These are phyloP conservation scores for Cornus florida DNA, from an alignment of 148 eudicot genomes.

Conservation along the genomic window DNA sequence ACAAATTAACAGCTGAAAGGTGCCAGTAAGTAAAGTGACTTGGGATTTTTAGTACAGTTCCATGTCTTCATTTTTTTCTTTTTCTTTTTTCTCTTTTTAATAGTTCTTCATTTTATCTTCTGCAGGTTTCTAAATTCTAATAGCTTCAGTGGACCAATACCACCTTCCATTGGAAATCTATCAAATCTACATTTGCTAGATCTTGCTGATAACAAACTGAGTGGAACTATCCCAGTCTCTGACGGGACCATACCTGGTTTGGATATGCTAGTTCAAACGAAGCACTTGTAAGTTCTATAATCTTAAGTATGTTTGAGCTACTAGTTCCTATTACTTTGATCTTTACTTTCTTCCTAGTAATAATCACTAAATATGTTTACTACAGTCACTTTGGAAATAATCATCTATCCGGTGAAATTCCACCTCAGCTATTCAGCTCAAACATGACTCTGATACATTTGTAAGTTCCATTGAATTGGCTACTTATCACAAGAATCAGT, in stretches of 20 bases:
- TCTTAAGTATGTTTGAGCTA: not conserved
- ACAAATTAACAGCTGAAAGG: not conserved
- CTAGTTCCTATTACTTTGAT: not conserved
- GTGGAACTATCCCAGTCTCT: constrained; percentile 62
- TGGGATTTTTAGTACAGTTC: not conserved
- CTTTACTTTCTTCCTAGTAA: not conserved
- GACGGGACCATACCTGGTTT: constrained; percentile 54
- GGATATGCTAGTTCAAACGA: constrained; percentile 47
- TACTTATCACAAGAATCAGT: not conserved
- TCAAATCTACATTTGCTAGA: constrained; percentile 62
- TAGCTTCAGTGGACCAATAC: constrained; percentile 59
- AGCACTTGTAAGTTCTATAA: constrained; percentile 53
- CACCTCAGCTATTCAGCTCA: constrained; percentile 47
- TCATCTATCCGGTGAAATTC: constrained; percentile 58
- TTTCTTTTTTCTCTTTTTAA: too few species aligned
- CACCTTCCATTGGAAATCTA: constrained; percentile 41
- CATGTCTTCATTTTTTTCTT: not conserved
- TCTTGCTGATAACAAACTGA: constrained; percentile 54
- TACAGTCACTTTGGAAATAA: constrained; percentile 67
- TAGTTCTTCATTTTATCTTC: too few species aligned
- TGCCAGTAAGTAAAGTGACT: not conserved
- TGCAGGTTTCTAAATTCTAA: constrained; percentile 66
- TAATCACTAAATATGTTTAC: not conserved
- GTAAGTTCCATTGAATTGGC: constrained; percentile 40
- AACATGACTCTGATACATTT: constrained; percentile 56